Evolutionary conservation across 2,329 filamentous ascomycete species (phyloP).

Genomic region (Lachnellula subtilissima): DNA sequence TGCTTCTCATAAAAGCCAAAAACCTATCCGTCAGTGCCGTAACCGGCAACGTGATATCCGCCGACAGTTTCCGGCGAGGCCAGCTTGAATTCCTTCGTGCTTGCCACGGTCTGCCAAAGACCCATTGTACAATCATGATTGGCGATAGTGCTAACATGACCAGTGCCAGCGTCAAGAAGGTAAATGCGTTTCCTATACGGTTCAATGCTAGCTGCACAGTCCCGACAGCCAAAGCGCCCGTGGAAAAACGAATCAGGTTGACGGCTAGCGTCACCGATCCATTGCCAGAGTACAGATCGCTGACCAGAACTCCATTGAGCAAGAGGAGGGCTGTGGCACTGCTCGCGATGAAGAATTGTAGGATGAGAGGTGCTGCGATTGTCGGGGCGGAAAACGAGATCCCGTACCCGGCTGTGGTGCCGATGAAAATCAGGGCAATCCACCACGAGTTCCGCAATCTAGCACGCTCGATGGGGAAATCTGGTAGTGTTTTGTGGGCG

Average conservation of each 20-base stretch:
- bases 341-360: slow-evolving; percentile 26
- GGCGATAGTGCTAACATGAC: slow-evolving; percentile 6
- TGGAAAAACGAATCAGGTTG: slow-evolving; percentile 28
- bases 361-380: slow-evolving; percentile 11
- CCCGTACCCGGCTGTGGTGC: slow-evolving; percentile 3
- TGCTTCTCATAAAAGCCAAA: no score
- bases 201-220: slow-evolving; percentile 18
- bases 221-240: slow-evolving; percentile 25
- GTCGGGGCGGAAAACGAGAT: background rate
- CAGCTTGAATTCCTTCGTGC: slow-evolving; percentile 5
- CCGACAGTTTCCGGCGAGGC: slow-evolving; percentile 1
- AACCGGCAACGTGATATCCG: background rate
- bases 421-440: slow-evolving; percentile 10
- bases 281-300: slow-evolving; percentile 11
- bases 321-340: slow-evolving; percentile 22
- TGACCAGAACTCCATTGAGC: slow-evolving; percentile 12
- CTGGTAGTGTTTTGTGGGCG: slow-evolving; percentile 13
- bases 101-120: slow-evolving; percentile 8
- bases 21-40: no score
- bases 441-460: slow-evolving; percentile 11
- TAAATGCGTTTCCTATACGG: slow-evolving; percentile 4
- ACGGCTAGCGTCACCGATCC: slow-evolving; percentile 29
- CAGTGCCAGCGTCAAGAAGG: slow-evolving; percentile 8
- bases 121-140: slow-evolving; percentile 7
- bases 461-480: slow-evolving; percentile 21